Evolutionary conservation across 495 filamentous ascomycete genomes (phyloP).

Genomic region (Rostrohypoxylon terebratum): DNA sequence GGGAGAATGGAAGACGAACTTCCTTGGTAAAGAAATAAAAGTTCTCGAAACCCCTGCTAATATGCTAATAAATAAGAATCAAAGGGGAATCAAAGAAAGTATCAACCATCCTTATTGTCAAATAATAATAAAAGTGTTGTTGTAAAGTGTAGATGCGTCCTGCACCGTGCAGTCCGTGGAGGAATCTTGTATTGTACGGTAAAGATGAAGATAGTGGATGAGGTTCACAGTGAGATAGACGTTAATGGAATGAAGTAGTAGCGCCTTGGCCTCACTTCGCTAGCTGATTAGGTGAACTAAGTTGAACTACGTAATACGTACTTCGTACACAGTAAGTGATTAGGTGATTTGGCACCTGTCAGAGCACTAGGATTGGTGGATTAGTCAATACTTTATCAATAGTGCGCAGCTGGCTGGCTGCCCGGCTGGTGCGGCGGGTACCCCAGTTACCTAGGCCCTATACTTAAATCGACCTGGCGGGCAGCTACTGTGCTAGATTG

Average conservation of each 20-base stretch:
- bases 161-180: neutral
- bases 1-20: neutral
- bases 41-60: neutral
- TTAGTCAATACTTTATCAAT: slow-evolving; percentile 24
- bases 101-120: neutral
- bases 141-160: neutral
- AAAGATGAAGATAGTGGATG: neutral
- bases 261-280: neutral
- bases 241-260: slow-evolving; percentile 17
- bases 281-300: neutral
- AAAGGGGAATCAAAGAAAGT: too few relatives aligned
- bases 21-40: neutral
- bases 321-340: too few relatives aligned
- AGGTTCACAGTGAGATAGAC: neutral
- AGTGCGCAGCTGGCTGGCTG: neutral
- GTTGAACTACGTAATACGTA: too few relatives aligned
- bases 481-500: neutral
- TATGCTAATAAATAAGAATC: neutral
- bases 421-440: too few relatives aligned
- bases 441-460: too few relatives aligned
- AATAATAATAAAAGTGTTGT: too few relatives aligned
- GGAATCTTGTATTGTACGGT: neutral
- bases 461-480: neutral
- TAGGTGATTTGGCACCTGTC: neutral
- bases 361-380: neutral